These are phyloP conservation scores for Leishmania tropica DNA, from an alignment of 208 protist species.

Conservation along the genomic window DNA sequence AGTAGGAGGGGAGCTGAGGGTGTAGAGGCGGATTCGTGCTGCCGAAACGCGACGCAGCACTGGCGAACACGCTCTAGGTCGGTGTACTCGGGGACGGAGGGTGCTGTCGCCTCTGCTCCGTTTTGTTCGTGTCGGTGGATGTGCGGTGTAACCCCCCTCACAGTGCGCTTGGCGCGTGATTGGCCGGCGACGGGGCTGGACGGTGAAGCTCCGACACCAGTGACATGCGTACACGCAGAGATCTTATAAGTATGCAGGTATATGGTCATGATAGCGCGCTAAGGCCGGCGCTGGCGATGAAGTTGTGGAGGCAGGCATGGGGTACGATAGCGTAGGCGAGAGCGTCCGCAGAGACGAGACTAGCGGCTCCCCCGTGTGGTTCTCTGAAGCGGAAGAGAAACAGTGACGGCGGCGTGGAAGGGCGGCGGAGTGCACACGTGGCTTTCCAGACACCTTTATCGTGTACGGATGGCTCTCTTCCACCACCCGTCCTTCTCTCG, in stretches of 20 bases:
- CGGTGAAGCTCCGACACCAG: neutral
- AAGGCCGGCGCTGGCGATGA: neutral
- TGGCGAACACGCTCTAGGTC: neutral
- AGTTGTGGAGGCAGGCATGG: neutral
- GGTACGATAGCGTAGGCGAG: neutral
- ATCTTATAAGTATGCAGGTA: neutral
- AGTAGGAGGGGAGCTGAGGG: slow-evolving; percentile 1
- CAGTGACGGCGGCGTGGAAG: neutral
- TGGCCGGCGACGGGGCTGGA: neutral
- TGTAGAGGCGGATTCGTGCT: neutral
- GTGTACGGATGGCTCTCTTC: neutral
- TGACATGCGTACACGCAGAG: neutral
- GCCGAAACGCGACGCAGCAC: neutral
- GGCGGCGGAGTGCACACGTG: neutral
- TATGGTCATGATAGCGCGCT: neutral
- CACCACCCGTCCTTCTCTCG: neutral
- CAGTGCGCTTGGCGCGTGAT: neutral
- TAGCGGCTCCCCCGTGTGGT: neutral
- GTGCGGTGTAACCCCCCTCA: neutral
- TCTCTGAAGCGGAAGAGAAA: neutral
- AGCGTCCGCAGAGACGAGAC: neutral
- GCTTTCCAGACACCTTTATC: neutral
- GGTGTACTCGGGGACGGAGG: neutral
- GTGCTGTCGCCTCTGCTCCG: neutral
- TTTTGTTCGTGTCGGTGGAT: neutral